Evolutionary conservation across 208 protist genomes (phyloP), one percentile per base, ranked within the genome.

Genomic region (Lotmaria passim): DNA sequence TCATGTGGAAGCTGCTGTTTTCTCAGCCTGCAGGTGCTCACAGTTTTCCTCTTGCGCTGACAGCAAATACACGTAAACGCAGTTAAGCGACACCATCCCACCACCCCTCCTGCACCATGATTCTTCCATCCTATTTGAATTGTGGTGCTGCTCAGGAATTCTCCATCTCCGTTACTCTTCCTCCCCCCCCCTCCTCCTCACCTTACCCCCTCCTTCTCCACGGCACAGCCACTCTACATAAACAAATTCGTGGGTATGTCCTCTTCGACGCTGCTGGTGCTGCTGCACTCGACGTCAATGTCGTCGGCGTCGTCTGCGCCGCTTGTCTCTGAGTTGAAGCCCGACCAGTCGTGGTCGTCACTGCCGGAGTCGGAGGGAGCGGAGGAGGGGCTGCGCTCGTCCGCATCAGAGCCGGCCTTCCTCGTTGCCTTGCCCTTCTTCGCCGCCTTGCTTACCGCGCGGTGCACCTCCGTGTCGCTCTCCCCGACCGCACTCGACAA

Each of bases 281-380:
- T 70, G 59, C 71, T 77, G 48, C 57, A 56, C 30, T 70, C 59
- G 8, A 47, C 48, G 15, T 58, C 63, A 24, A 59, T 65, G 46
- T 67, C 47, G 26, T 66, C 60, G 46, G 60, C 47, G 26, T 66
- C 63, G 8, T 7, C 71, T 19, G 38, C 47, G 62, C 71, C 70
- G 56, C 56, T 47, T 4, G 26, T 55, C 8, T 41, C 58, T 3
- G 71, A 77, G 24, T 52, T 61, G 23, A 31, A 44, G 47, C 31
- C 62, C 3, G 62, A 73, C 65, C 73, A 73, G 31, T 78, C 65
- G 43, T 72, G 58, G 26, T 73, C 73, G 65, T 78, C 73, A 28
- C 73, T 78, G 46, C 55, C 57, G 14, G 63, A 77, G 39, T 39
- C 71, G 23, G 62, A 44, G 41, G 47, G 43, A 7, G 56, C 28